Conservation (phyloP, 805 yeast species). For the Teunomyces panamensis region DNA sequence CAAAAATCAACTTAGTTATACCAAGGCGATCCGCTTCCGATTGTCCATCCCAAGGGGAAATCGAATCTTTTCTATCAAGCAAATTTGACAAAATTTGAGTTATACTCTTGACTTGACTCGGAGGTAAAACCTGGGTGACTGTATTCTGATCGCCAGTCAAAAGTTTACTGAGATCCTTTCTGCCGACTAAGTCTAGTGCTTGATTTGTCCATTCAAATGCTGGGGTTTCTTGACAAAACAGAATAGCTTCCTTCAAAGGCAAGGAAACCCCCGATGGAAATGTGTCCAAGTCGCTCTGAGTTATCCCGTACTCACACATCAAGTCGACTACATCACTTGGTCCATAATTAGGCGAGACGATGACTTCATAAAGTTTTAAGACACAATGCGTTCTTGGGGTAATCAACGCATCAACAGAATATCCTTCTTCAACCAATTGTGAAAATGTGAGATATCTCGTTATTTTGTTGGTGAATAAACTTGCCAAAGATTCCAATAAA, state of each 20-base stretch:
- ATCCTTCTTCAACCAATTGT: constrained; percentile 60
- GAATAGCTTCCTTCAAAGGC: constrained; percentile 63
- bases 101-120: constrained; percentile 26
- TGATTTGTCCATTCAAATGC: constrained; percentile 46
- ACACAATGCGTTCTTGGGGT: constrained; percentile 67
- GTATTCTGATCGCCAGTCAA: constrained; percentile 5
- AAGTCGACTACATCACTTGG: constrained; percentile 56
- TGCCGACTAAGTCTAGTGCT: constrained; percentile 58
- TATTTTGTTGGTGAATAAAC: constrained; percentile 43
- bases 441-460: constrained; percentile 64
- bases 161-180: constrained; percentile 56
- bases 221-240: constrained; percentile 50
- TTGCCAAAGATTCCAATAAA: constrained; percentile 52
- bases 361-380: constrained; percentile 58
- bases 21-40: constrained; percentile 66
- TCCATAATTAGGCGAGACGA: constrained; percentile 53
- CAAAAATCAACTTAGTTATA: constrained; percentile 70
- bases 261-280: constrained; percentile 70
- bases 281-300: constrained; percentile 53
- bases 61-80: constrained; percentile 40
- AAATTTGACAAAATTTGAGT: constrained; percentile 38
- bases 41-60: constrained; percentile 67
- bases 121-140: neutral
- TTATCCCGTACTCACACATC: constrained; percentile 57
- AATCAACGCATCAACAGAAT: constrained; percentile 53